Percentiles rank a stretch among this genome's conserved stretches.
phyloP scores from a whole-genome alignment of 345 rosid genomes.

The Firmiana major region DNA sequence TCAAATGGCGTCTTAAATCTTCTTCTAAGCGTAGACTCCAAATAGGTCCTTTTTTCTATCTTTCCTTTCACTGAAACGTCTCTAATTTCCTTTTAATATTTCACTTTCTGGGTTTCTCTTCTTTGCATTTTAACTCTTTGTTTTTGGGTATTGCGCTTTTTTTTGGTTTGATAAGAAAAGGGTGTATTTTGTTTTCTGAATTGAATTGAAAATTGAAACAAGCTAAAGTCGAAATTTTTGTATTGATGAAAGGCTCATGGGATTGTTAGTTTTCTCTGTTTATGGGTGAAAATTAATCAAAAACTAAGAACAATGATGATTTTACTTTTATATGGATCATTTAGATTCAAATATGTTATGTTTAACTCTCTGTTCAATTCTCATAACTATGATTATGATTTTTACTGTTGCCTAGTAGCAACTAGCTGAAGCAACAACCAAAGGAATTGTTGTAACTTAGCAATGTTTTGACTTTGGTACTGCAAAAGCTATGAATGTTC shows the following conservation, averaged over 20 bases:
- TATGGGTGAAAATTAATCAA: not conserved
- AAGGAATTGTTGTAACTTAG: not conserved
- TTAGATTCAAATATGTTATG: not conserved
- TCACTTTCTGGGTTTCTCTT: constrained; percentile 2
- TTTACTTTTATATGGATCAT: not conserved
- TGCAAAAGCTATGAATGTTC: not conserved
- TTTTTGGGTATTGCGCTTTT: not conserved
- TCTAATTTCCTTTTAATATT: not conserved
- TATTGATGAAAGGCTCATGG: too few species aligned
- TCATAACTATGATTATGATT: not conserved
- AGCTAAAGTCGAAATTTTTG: too few species aligned
- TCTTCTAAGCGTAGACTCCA: constrained; percentile 4
- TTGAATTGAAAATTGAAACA: too few species aligned
- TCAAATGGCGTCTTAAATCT: constrained; percentile 11
- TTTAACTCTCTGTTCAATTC: not conserved
- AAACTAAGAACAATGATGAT: not conserved
- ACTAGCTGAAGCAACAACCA: not conserved
- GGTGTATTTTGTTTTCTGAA: not conserved
- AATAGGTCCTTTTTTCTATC: not conserved
- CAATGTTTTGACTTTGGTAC: not conserved
- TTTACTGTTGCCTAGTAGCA: not conserved
- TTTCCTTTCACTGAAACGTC: not conserved
- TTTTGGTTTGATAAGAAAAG: constrained; percentile 7
- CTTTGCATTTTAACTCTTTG: not conserved
- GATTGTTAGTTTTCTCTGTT: too few species aligned